These are phyloP conservation scores for Ormosia emarginata DNA, from an alignment of 306 rosid genomes.

Conservation along the genomic window DNA sequence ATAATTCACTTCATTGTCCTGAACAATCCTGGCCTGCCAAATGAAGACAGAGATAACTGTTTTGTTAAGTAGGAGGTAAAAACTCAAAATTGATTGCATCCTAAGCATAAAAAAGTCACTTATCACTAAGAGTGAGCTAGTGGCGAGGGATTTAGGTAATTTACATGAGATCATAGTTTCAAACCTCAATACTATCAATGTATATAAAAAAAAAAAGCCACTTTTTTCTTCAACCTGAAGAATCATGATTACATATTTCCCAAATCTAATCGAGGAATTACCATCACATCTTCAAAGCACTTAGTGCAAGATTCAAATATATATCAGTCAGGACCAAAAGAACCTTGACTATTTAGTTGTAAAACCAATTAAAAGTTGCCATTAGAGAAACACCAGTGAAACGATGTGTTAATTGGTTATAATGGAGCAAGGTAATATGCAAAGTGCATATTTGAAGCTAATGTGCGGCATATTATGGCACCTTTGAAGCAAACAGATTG, in stretches of 20 bases:
- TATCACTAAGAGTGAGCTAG: neutral
- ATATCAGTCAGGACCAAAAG: constrained; percentile 1
- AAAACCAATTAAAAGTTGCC: neutral
- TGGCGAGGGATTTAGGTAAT: neutral
- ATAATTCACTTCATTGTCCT: constrained; percentile 41
- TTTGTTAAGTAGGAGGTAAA: neutral
- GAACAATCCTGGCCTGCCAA: constrained; percentile 58
- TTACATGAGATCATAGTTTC: neutral
- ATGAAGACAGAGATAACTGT: neutral
- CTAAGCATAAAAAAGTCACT: neutral
- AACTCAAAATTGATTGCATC: constrained; percentile 1
- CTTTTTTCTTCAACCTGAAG: neutral
- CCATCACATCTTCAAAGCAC: neutral
- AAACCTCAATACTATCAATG: neutral
- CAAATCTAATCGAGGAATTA: neutral
- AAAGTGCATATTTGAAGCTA: neutral
- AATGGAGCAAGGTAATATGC: neutral
- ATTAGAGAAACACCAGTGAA: neutral
- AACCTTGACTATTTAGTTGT: neutral
- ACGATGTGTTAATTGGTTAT: neutral
- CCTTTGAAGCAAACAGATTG: neutral
- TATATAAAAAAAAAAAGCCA: neutral
- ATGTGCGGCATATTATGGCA: neutral
- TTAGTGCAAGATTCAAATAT: neutral
- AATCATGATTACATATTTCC: neutral